Evolutionary conservation across 768 basidiomycete species (phyloP), one percentile per base, ranked within the genome.

Genomic region (Termitomyces heimii): DNA sequence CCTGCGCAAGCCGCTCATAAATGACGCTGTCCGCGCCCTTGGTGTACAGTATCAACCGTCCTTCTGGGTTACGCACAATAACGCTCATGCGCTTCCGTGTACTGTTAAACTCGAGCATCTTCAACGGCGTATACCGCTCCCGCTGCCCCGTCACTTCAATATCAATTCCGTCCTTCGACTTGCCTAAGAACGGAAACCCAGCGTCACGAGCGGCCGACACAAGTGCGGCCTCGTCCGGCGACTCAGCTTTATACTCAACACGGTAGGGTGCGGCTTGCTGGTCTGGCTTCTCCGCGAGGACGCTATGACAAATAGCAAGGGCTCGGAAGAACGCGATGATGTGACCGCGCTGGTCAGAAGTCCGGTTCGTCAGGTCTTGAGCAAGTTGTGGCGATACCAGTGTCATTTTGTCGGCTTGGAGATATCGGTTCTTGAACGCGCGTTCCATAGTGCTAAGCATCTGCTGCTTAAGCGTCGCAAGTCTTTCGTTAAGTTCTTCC

Each of bases 21-120:
- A 98, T 89, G 65, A 98, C 94, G 62, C 85, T 89, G 71, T 98
- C 96, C 14, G 96, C 96, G n/a, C 96, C 96, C 72, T 98, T 98
- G 81, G 88, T 90, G 68, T 94, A 96, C 57, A 98, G 73, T 28
- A 94, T 75, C 59, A 97, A 74, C 63, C 79, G 77, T 18, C 93
- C 92, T 55, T 93, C 89, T 0, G 96, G 92, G 52, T 82, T 81
- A 28, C 96, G 89, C 44, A 93, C 84, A 58, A 98, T 74, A 45
- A 93, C 90, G 68, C 90, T 94, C 96, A 98, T 98, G 56, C 96
- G 80, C 75, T 98, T 99, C 60, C 96, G 78, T 46, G 94, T 86
- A 64, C 86, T 89, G 76, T 89, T 95, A 80, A 99, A 99, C 68
- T 98, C 96, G 65, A 98, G 79, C 62, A 89, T 76, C 68, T 89